Evolutionary conservation across 2,329 filamentous ascomycete genomes (phyloP), one percentile per base, ranked within the genome.

Genomic region (Pyrenochaeta sp.): DNA sequence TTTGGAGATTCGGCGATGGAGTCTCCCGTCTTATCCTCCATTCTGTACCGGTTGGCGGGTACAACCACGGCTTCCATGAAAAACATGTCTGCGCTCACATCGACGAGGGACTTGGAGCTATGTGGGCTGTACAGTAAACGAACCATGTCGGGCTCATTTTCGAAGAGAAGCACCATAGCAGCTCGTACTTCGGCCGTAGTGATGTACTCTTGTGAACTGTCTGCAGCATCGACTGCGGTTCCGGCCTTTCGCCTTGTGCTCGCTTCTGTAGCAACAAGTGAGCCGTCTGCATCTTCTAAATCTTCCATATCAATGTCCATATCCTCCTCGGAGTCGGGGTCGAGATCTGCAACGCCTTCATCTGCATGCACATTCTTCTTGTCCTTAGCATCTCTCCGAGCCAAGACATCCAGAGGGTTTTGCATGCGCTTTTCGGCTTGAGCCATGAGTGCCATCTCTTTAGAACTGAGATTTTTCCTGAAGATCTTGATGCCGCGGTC

Each of bases 401-500:
- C 71, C 32, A 84, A 73, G 46, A 86, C 76, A 9, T 88, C 72
- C 59, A 95, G 77, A 3, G 89, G 86, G 65, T 94, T 89, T 37
- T 81, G 80, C 23, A 83, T 77, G 58, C 85, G 86, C 65, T 91
- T 82, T 41, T 84, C 81, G 34, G 72, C 72, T 56, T 88, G 84
- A 3, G 85, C 81, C 88, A 96, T 96, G 50, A 87, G 85, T 28
- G 84, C 81, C 67, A 85, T 84, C 23, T 94, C 85, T 69, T 95
- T 96, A 32, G 80, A 73, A 32, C 80, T 82, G 43, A 96, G 75
- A 2, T 88, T 78, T 65, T 89, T 94, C 67, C 93, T 87, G 71
- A 97, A 99, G 40, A 99, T 91, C 72, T 97, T 99, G 65, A 92
- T 88, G 61, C 85, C 94, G 29, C 88, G 82, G 63, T 99, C 93